Evolutionary conservation across 352 stramenopile genomes (phyloP).

Genomic region (Globisporangium viniferum): DNA sequence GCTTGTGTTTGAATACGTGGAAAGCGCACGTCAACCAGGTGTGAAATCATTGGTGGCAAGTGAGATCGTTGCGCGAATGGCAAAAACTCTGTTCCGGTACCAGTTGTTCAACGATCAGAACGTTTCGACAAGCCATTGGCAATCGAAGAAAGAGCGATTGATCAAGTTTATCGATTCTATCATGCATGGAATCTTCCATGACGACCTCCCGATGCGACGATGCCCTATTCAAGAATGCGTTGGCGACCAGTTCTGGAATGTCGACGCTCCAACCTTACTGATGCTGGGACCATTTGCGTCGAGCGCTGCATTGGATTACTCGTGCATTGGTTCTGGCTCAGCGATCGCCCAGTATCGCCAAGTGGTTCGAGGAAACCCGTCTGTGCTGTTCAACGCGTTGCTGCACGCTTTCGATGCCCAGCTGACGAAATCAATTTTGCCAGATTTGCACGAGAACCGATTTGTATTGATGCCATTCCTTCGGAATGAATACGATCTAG

Average conservation of each 20-base stretch:
- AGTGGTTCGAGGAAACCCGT: conserved; percentile 47
- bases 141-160: conserved; percentile 46
- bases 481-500: conserved; percentile 44
- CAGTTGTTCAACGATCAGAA: conserved; percentile 50
- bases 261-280: conserved; percentile 63
- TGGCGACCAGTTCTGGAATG: conserved; percentile 71
- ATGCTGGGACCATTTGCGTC: conserved; percentile 57
- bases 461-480: conserved; percentile 62
- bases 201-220: conserved; percentile 26
- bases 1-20: conserved; percentile 52
- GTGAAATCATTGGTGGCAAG: conserved; percentile 54
- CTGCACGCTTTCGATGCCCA: conserved; percentile 54
- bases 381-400: conserved; percentile 55
- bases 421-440: conserved; percentile 46
- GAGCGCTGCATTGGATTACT: conserved; percentile 44
- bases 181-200: conserved; percentile 59
- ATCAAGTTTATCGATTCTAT: conserved; percentile 72
- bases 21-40: conserved; percentile 41
- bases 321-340: not conserved
- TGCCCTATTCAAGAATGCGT: conserved; percentile 37
- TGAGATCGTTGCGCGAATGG: conserved; percentile 68
- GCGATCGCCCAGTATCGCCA: conserved; percentile 45
- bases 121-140: conserved; percentile 42
- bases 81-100: conserved; percentile 73
- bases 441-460: conserved; percentile 49